phyloP scores from a whole-genome alignment of 2,329 filamentous ascomycete species.

The Arthrobotrys musiformis region DNA sequence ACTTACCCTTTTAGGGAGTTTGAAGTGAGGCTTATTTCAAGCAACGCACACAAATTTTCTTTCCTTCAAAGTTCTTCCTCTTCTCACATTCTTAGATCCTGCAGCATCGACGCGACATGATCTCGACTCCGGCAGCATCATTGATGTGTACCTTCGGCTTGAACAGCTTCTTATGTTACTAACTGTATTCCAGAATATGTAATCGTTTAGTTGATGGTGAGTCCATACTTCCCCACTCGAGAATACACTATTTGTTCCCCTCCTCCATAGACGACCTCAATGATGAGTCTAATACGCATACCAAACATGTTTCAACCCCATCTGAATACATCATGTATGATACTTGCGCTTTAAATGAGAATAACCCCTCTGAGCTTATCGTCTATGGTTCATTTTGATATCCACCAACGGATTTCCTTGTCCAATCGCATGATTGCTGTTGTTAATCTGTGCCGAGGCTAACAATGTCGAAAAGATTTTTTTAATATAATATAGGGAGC shows the following conservation, averaged over 20 bases:
- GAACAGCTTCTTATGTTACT: no score
- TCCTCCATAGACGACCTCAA: constrained; percentile 14
- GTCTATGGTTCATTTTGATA: constrained; percentile 22
- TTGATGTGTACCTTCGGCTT: no score
- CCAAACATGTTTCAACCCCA: constrained; percentile 56
- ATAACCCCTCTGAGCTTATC: constrained; percentile 50
- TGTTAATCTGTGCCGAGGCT: background rate
- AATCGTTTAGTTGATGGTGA: background rate
- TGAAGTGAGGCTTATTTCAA: background rate
- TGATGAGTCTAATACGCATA: constrained; percentile 56
- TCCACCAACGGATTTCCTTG: background rate
- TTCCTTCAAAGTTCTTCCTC: background rate
- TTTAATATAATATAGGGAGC: background rate
- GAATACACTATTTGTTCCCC: background rate
- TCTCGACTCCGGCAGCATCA: no score
- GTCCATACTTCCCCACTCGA: background rate
- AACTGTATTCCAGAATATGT: background rate
- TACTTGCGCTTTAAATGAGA: constrained; percentile 56
- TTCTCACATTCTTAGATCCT: background rate
- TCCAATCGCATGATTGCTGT: background rate
- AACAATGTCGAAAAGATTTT: background rate
- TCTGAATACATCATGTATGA: constrained; percentile 54
- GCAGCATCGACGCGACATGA: background rate
- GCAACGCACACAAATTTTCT: background rate
- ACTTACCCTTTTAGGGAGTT: background rate